These are phyloP conservation scores for Pyrus pyrifolia DNA, from an alignment of 306 rosid genomes.

Conservation along the genomic window DNA sequence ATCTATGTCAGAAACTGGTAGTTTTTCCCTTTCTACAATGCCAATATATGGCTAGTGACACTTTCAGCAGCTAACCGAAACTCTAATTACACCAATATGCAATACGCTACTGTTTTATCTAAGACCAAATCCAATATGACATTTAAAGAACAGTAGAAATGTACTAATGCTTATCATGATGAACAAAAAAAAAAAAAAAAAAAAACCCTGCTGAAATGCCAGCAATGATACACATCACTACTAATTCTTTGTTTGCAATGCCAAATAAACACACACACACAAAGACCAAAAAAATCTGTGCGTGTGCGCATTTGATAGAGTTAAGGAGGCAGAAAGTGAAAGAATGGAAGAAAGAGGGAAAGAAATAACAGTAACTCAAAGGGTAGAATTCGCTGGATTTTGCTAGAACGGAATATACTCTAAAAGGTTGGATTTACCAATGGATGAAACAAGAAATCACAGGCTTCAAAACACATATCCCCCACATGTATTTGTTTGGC, in stretches of 20 bases:
- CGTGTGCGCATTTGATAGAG: no score
- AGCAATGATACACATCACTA: not conserved
- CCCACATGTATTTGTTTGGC: not conserved
- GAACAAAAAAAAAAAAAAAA: not conserved
- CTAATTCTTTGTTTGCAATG: no score
- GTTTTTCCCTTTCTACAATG: not conserved
- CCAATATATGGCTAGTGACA: no score
- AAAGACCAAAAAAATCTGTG: no score
- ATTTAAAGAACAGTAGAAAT: not conserved
- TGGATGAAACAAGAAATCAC: not conserved
- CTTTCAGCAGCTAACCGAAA: no score
- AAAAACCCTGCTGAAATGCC: not conserved
- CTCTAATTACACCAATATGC: not conserved
- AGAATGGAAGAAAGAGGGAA: no score
- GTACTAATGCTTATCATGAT: not conserved
- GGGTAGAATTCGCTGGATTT: no score
- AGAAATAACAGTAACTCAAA: no score
- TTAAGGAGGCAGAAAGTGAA: no score
- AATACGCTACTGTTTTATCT: not conserved
- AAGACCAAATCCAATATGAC: not conserved
- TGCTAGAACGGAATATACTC: no score
- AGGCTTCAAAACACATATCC: not conserved
- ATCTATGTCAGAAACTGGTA: not conserved
- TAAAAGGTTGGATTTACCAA: no score
- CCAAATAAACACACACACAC: no score